phyloP scores from a whole-genome alignment of 805 yeast species.

The Ogataea ramenticola region DNA sequence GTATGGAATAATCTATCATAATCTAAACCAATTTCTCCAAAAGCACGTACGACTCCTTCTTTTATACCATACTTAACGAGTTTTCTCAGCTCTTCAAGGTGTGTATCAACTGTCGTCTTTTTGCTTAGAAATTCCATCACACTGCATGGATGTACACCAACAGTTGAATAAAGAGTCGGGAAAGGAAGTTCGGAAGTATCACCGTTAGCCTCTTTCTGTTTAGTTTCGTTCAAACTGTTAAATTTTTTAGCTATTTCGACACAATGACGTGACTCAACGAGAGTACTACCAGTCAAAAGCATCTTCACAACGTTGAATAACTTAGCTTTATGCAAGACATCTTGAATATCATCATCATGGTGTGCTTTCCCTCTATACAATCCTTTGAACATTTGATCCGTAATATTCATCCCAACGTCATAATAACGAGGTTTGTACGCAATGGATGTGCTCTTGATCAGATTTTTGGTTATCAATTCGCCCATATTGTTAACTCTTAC shows the following conservation, averaged over 20 bases:
- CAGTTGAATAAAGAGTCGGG: constrained; percentile 52
- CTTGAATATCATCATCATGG: constrained; percentile 60
- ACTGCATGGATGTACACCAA: constrained; percentile 94
- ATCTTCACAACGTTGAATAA: constrained; percentile 57
- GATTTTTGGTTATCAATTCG: background rate
- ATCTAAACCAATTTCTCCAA: constrained; percentile 95
- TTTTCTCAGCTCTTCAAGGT: constrained; percentile 40
- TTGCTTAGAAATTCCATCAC: constrained; percentile 47
- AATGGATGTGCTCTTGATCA: background rate
- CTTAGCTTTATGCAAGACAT: constrained; percentile 62
- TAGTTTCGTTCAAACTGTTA: constrained; percentile 5
- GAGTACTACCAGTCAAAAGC: constrained; percentile 78
- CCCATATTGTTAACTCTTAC: too few relatives aligned
- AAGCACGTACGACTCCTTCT: constrained; percentile 58
- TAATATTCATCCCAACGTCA: constrained; percentile 56
- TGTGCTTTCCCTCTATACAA: constrained; percentile 55
- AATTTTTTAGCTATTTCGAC: constrained; percentile 39
- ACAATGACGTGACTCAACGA: constrained; percentile 59
- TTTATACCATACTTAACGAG: constrained; percentile 42
- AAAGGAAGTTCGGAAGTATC: too few relatives aligned
- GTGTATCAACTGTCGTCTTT: constrained; percentile 25
- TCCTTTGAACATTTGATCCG: constrained; percentile 87
- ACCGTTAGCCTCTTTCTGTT: too few relatives aligned
- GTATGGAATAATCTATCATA: constrained; percentile 84
- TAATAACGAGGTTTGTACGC: constrained; percentile 27